Base-by-base conservation (phyloP, 345 rosid species). In the Populus pruinosa region DNA sequence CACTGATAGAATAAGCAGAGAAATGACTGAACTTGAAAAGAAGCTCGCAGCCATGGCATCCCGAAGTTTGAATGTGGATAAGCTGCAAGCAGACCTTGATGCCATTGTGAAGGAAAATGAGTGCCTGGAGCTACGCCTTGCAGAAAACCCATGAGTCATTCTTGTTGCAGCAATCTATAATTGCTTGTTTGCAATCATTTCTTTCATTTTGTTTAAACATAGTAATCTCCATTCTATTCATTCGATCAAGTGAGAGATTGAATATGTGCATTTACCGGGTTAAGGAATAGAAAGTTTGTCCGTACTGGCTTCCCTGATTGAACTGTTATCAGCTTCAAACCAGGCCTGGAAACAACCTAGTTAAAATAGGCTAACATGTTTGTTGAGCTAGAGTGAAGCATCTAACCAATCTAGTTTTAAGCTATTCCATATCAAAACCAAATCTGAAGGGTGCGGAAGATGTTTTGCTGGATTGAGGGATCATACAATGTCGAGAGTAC, bases 1-100 rank as follows among this genome's bases (percentile, higher is more conserved):
- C 49, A 79, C 89, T 6, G 91, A 91, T 83, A 86, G 93, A 85
- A 74, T 89, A 62, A 87, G 81, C 70, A 90, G 98, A 83, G 97
- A 91, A 84, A 75, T 85, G 67, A 86, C 86, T 0, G 97, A 90
- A 44, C 85, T 78, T 75, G 97, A 90, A 79, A 93, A 90, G 91
- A 94, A 90, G 87, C 83, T 94, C 13, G 81, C 87, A 25, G 76
- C 87, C 79, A 83, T 90, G 85, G 81, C 88, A 67, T 75, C 88
- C 68, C 89, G 86, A 69, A 87, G 89, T 84, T 77, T 84, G 80
- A 86, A 85, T 79, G 82, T 82, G 20, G 88, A 83, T 80, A 89
- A 85, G 81, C 76, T 90, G 56, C 90, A 87, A 86, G 85, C 91
- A 1, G 97, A 90, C 76, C 86, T 91, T 41, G 82, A 87, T 74